Base-by-base conservation (phyloP, 2,329 filamentous ascomycete species). In the Dothidotthia symphoricarpi region DNA sequence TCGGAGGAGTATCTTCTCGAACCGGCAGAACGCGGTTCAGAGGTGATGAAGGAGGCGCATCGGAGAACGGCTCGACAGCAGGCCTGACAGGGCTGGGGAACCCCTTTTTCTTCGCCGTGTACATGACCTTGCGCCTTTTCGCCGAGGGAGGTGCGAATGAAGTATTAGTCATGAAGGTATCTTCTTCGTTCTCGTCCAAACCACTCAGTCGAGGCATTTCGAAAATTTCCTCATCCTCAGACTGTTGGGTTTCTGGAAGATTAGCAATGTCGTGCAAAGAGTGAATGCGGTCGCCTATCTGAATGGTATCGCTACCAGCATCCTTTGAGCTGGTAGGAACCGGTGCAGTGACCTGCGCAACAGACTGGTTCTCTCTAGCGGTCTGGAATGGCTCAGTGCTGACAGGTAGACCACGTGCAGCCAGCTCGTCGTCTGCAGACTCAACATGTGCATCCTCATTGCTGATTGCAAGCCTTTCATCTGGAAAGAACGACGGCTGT, bases 351-450 rank as follows among this genome's bases (percentile, higher is more conserved):
- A 14, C 26, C 14, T 53, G 45, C 9, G 55, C 62, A 6, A 41
- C 45, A 12, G 61, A 59, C 6, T 64, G 51, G 29, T 70, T 62
- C 28, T 71, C 68, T 31, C 57, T 61, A 13, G 69, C 70, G n/a
- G 69, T 63, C 8, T 57, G 43, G 14, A 55, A 62, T 3, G 28
- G 34, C 12, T 49, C 51, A 3, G 49, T 59, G 30, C 47, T 59
- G 16, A 55, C 53, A 5, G 44, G 57, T 4, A 53, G 36, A 19
- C 45, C 31, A 2, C 22, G 31, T 6, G 24, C 32, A 15, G 26
- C 37, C 14, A 14, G 16, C n/a, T 29, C 35, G 6, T 28, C 24
- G 8, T 37, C 17, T 13, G 13, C 27, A 17, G 17, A 4, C 17
- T 44, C 34, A n/a, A 16, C 28, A 24, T 15, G 19, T 8, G 13